A percentile compares a stretch with the other conserved stretches of the same genome.
Conservation (phyloP, 371 early-diverging fungal species). For the Chytridium lagenaria region DNA sequence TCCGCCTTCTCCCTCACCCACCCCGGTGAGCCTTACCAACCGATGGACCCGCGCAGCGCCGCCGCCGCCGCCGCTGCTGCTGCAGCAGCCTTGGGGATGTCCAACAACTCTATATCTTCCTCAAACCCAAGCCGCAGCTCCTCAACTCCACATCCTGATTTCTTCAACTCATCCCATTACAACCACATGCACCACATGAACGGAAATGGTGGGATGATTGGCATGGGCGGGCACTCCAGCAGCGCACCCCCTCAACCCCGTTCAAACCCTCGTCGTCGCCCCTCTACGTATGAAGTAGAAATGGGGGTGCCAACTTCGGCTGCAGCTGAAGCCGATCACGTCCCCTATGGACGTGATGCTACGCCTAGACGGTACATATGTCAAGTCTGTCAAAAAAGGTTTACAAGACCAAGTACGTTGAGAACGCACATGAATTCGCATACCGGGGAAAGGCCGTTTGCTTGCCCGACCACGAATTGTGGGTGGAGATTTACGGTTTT, state of each 20-base stretch:
- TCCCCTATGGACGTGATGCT: not conserved
- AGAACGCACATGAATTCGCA: conserved; percentile 75
- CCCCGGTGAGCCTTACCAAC: not conserved
- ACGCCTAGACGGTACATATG: conserved; percentile 65
- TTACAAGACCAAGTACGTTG: conserved; percentile 78
- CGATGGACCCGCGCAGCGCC: not conserved
- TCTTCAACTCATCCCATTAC: not conserved
- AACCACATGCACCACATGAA: not conserved
- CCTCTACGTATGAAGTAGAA: not conserved
- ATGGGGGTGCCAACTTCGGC: not conserved
- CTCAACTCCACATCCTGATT: not conserved
- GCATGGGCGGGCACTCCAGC: not conserved
- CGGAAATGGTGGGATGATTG: not conserved
- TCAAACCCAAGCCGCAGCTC: not conserved
- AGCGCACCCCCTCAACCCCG: not conserved
- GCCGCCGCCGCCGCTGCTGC: conserved; percentile 6
- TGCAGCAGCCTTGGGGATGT: conserved; percentile 2
- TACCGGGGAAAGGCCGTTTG: conserved; percentile 79
- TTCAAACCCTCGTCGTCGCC: not conserved
- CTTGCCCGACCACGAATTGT: conserved; percentile 70
- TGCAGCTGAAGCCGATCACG: conserved; percentile 22
- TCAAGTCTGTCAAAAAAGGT: conserved; percentile 68
- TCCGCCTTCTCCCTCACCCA: not conserved
- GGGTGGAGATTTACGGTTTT: conserved; percentile 74
- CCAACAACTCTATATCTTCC: not conserved